Percentiles rank a stretch among this genome's conserved stretches.
Evolutionary conservation across 805 yeast species (phyloP).

Genomic region (Candida sanyiensis): DNA sequence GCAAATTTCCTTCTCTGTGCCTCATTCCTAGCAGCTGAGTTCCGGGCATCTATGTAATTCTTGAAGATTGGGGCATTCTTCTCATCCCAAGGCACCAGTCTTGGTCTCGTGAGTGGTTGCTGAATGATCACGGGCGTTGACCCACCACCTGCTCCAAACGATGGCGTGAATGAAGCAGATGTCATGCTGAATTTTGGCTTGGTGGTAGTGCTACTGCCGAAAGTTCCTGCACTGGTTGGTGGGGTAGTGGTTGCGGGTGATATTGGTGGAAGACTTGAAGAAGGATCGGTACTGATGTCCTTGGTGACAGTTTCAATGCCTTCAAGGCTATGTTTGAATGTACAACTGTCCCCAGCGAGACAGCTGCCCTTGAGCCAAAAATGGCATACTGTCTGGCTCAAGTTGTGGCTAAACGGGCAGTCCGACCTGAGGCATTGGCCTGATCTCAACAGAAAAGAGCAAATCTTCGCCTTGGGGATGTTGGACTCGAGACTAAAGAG

Average conservation of each 20-base stretch:
- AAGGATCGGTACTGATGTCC: conserved; percentile 2
- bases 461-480: conserved; percentile 23
- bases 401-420: conserved; percentile 42
- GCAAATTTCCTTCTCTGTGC: conserved; percentile 24
- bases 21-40: conserved; percentile 20
- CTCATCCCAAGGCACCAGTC: conserved; percentile 22
- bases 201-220: too few relatives aligned
- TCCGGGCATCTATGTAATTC: conserved; percentile 14
- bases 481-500: neutral
- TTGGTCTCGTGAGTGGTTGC: conserved; percentile 21
- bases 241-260: conserved; percentile 4
- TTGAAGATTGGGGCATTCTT: conserved; percentile 11
- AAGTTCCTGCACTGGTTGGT: conserved; percentile 5
- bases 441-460: conserved; percentile 35
- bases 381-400: conserved; percentile 36
- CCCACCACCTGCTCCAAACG: conserved; percentile 6
- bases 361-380: conserved; percentile 43
- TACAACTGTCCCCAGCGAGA: conserved; percentile 36
- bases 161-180: neutral
- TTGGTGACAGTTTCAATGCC: conserved; percentile 1
- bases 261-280: conserved; percentile 3
- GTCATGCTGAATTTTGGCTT: conserved; percentile 4
- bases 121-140: conserved; percentile 10
- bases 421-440: conserved; percentile 41
- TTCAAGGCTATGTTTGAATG: conserved; percentile 32